A percentile compares a stretch with the other conserved stretches of the same genome.
These are phyloP conservation scores for Sphaerulina populicola DNA, from an alignment of 2,329 filamentous ascomycete genomes.

Conservation along the genomic window DNA sequence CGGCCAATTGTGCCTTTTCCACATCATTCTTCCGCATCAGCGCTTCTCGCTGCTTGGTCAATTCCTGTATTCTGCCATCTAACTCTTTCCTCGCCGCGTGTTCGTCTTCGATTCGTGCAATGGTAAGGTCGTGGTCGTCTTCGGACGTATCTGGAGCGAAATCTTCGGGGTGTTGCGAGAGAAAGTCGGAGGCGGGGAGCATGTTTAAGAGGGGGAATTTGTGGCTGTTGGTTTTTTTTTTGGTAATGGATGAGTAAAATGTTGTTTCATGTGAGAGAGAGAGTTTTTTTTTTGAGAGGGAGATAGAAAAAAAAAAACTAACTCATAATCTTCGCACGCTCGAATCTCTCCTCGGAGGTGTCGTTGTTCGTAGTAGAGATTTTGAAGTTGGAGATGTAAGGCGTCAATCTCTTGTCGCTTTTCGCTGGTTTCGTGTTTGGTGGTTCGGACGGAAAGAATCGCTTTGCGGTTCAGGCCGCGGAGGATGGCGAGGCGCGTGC, in stretches of 20 bases:
- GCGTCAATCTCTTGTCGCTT: conserved; percentile 84
- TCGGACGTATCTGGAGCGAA: conserved; percentile 39
- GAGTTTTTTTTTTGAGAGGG: too few species aligned
- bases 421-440: conserved; percentile 78
- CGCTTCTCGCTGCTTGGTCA: conserved; percentile 57
- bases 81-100: conserved; percentile 72
- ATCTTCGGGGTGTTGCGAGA: conserved; percentile 66
- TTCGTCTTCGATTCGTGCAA: conserved; percentile 85
- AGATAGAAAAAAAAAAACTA: conserved; percentile 30
- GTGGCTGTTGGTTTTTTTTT: conserved; percentile 1
- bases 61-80: conserved; percentile 67
- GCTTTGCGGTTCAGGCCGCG: conserved; percentile 77
- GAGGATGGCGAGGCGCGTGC: conserved; percentile 69
- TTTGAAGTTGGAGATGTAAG: conserved; percentile 86
- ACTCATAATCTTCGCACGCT: conserved; percentile 89
- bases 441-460: conserved; percentile 70
- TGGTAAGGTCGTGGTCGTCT: conserved; percentile 75
- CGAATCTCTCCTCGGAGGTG: conserved; percentile 84
- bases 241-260: too few species aligned
- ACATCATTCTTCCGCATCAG: conserved; percentile 75
- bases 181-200: conserved; percentile 73
- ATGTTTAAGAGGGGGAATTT: conserved; percentile 67
- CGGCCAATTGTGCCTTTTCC: conserved; percentile 85
- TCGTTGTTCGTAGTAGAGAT: conserved; percentile 90
- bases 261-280: too few species aligned